Percentiles rank a stretch among this genome's conserved stretches.
These are phyloP conservation scores for Trametes hirsuta DNA, from an alignment of 1,284 basidiomycete genomes.

Conservation along the genomic window DNA sequence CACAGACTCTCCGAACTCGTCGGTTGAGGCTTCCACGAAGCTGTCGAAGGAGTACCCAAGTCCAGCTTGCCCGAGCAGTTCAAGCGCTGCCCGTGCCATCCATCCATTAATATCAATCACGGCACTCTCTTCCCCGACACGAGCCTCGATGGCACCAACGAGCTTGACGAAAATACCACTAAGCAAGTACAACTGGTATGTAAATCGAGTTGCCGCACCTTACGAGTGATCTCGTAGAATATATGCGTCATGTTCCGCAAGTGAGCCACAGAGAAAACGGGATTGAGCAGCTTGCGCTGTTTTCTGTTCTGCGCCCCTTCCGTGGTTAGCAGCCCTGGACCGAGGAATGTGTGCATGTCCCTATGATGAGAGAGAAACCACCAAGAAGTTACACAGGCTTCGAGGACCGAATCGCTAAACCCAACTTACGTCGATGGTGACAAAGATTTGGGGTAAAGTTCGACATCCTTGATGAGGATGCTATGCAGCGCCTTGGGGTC, in stretches of 20 bases:
- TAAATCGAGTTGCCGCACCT: neutral
- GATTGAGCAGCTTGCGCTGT: constrained; percentile 23
- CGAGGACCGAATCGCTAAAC: no score
- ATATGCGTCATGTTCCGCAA: constrained; percentile 17
- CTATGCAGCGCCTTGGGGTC: constrained; percentile 42
- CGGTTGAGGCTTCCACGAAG: constrained; percentile 32
- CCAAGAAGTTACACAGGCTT: no score
- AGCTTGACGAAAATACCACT: constrained; percentile 12
- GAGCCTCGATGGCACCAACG: constrained; percentile 18
- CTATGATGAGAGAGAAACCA: neutral
- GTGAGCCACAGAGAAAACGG: constrained; percentile 20
- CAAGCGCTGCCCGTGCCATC: constrained; percentile 41
- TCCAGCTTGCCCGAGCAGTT: constrained; percentile 43
- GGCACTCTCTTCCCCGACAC: constrained; percentile 4
- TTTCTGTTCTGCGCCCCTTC: constrained; percentile 13
- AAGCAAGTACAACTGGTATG: neutral
- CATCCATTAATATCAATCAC: constrained; percentile 40
- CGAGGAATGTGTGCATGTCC: constrained; percentile 11
- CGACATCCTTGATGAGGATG: constrained; percentile 43
- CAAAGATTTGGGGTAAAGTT: constrained; percentile 8
- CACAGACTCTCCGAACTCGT: constrained; percentile 32
- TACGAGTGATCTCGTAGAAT: constrained; percentile 14
- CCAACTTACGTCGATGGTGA: constrained; percentile 2
- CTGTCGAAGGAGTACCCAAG: constrained; percentile 44
- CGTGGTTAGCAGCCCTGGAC: constrained; percentile 14